Evolutionary conservation across 371 early-diverging fungal species (phyloP).

Genomic region (Mucor lusitanicus): DNA sequence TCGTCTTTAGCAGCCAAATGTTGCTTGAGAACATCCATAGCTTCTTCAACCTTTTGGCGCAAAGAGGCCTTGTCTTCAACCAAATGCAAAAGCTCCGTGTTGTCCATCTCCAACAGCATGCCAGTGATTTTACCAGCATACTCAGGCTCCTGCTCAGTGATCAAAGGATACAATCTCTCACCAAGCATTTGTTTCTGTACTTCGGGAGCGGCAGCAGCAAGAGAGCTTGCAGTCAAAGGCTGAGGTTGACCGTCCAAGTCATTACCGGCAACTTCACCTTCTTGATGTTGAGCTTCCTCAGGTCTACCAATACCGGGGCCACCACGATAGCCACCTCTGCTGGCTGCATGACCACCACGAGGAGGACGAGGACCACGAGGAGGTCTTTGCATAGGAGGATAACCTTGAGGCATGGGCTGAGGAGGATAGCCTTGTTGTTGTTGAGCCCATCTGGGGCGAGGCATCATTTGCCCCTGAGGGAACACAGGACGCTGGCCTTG

Average conservation of each 20-base stretch:
- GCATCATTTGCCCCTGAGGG: conserved; percentile 56
- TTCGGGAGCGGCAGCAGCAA: conserved; percentile 71
- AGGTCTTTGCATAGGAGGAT: conserved; percentile 27
- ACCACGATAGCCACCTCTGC: conserved; percentile 16
- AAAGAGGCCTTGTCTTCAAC: conserved; percentile 67
- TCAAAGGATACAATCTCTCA: conserved; percentile 82
- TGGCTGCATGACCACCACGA: conserved; percentile 19
- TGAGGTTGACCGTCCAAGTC: conserved; percentile 21
- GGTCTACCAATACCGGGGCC: background rate
- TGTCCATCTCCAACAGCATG: conserved; percentile 94
- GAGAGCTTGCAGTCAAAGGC: conserved; percentile 62
- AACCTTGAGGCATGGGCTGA: conserved; percentile 19
- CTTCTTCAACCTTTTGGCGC: conserved; percentile 78
- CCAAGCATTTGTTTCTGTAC: conserved; percentile 86
- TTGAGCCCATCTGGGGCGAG: conserved; percentile 48
- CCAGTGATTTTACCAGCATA: conserved; percentile 91
- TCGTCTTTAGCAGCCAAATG: conserved; percentile 63
- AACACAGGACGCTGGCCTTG: conserved; percentile 50
- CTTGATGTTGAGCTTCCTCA: conserved; percentile 3
- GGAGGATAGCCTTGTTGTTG: conserved; percentile 40
- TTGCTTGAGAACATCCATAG: conserved; percentile 78
- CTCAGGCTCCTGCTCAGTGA: conserved; percentile 59
- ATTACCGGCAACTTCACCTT: conserved; percentile 4
- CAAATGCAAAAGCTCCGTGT: conserved; percentile 77
- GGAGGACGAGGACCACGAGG: conserved; percentile 36